Evolutionary conservation across 2,329 filamentous ascomycete genomes (phyloP), one percentile per base, ranked within the genome.

Genomic region (Nigrospora oryzae): DNA sequence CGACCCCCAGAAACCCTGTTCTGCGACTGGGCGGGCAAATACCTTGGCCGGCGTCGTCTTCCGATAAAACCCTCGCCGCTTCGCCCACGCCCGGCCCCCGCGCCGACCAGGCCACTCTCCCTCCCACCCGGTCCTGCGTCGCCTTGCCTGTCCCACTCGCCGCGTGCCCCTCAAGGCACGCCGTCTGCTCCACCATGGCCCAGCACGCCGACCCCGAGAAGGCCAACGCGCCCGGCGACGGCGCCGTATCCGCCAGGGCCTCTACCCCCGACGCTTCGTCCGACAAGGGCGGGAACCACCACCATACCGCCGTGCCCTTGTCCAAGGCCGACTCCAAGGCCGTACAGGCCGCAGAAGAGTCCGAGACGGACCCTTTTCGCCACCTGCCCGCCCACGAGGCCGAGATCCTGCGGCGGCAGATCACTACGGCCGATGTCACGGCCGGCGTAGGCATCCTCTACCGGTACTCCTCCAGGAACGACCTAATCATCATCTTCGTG

Each of bases 321-420:
- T 56, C 63, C 46, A 71, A 71, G 57, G 63, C 63, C 47, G 71
- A 74, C 50, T 71, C 69, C 39, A 65, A 67, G 42, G 61, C 66
- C n/a, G 47, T 59, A 8, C 54, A 56, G 38, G 55, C 60, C 12
- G 47, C 59, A 11, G 60, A 65, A 15, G 68, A 71, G 36, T 56
- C 68, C 4, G 69, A 76, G 43, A 68, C 72, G 30, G 75, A 81
- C 54, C 67, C 76, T 4, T 81, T 79, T 56, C 67, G 68, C 23
- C 78, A 87, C 59, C 69, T 90, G 4, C 77, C 84, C 2, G 63
- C 75, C 10, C 59, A 83, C 47, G 84, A 91, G 63, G 81, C 75
- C 43, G 69, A 74, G 16, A 76, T 91, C 44, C 66, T 93, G 49
- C 81, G 75, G 60, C 71, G 69, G 47, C 87, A 93, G 64, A 71